A percentile compares a stretch with the other conserved stretches of the same genome.
phyloP scores from a whole-genome alignment of 805 yeast species.

The Wickerhamomyces bovis region DNA sequence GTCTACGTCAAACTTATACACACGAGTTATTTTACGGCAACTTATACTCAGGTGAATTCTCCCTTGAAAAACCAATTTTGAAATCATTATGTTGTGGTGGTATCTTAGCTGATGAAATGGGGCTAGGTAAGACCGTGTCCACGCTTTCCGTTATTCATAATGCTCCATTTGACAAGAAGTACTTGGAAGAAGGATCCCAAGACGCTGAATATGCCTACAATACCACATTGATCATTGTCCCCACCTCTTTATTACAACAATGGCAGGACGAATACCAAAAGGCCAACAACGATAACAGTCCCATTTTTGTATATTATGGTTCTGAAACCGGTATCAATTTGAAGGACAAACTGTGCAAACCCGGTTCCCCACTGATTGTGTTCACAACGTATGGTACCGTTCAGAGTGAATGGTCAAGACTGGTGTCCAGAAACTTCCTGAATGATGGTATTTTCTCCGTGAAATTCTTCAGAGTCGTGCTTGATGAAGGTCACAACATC shows the following conservation, averaged over 20 bases:
- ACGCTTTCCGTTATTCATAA: constrained; percentile 68
- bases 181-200: neutral
- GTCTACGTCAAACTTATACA: constrained; percentile 7
- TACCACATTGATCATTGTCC: constrained; percentile 78
- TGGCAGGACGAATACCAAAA: constrained; percentile 80
- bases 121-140: constrained; percentile 88
- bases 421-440: constrained; percentile 20
- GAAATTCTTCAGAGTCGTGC: constrained; percentile 64
- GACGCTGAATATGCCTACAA: constrained; percentile 47
- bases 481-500: constrained; percentile 91
- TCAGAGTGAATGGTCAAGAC: constrained; percentile 62
- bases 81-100: constrained; percentile 69
- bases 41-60: constrained; percentile 72
- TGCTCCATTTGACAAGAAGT: constrained; percentile 44
- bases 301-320: constrained; percentile 72
- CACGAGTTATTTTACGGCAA: constrained; percentile 59
- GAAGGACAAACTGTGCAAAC: constrained; percentile 34
- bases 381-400: constrained; percentile 87
- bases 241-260: constrained; percentile 86
- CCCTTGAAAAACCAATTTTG: constrained; percentile 59
- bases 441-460: constrained; percentile 58
- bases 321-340: constrained; percentile 47
- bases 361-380: constrained; percentile 53
- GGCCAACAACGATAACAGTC: constrained; percentile 40
- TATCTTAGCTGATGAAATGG: constrained; percentile 94